Evolutionary conservation across 371 early-diverging fungal species (phyloP).

Genomic region (Sporodiniella umbellata): DNA sequence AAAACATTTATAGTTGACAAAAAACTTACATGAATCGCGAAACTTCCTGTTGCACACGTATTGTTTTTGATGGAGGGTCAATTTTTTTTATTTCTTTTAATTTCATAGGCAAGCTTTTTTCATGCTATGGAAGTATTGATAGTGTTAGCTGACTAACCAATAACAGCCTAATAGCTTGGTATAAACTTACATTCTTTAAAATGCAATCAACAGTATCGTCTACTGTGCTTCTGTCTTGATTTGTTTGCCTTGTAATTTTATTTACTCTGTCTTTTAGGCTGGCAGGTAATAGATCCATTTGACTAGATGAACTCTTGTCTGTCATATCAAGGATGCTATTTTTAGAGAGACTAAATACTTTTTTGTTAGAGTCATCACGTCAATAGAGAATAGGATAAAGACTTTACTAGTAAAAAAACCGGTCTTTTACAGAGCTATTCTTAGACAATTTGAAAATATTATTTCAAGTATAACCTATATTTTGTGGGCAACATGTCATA

Average conservation of each 20-base stretch:
- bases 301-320: no score
- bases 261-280: no score
- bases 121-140: not conserved
- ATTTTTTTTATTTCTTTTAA: not conserved
- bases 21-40: no score
- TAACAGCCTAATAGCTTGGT: constrained; percentile 1
- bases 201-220: not conserved
- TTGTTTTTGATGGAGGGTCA: not conserved
- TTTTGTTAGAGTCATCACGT: not conserved
- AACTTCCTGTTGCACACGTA: not conserved
- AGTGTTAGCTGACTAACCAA: constrained; percentile 3
- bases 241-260: no score
- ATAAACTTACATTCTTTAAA: constrained; percentile 6
- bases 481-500: no score
- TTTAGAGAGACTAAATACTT: not conserved
- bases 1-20: no score
- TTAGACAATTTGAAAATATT: constrained; percentile 4
- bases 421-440: constrained; percentile 3
- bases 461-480: no score
- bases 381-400: constrained; percentile 4
- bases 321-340: no score
- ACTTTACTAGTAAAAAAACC: constrained; percentile 2
- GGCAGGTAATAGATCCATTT: not conserved
- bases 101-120: no score
- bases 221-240: constrained; percentile 1